Percentiles rank a stretch among this genome's conserved stretches.
phyloP scores from a whole-genome alignment of 1,284 basidiomycete species.

The Austroboletus novae-zelandiae region DNA sequence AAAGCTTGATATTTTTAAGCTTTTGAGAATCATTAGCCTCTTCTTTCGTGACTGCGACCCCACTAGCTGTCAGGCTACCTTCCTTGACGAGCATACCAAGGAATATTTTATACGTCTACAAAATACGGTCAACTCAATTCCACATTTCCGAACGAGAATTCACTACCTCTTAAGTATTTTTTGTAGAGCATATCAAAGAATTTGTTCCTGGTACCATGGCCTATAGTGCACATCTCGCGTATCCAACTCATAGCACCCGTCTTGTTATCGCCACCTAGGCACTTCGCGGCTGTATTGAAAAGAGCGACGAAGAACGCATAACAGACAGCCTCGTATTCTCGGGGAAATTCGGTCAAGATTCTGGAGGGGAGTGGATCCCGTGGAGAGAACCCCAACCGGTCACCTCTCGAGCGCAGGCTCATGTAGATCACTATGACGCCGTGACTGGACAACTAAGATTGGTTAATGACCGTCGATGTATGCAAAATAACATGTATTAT shows the following conservation, averaged over 20 bases:
- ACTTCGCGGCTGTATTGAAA: conserved; percentile 6
- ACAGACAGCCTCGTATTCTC: neutral
- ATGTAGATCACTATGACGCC: conserved; percentile 18
- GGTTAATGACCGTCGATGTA: neutral
- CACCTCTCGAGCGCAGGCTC: conserved; percentile 9
- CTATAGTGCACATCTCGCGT: neutral
- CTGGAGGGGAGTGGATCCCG: conserved; percentile 9
- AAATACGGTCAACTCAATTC: too few species aligned
- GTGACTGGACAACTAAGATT: conserved; percentile 10
- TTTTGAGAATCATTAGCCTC: too few species aligned
- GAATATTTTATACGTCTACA: too few species aligned
- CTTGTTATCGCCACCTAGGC: neutral
- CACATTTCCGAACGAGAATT: too few species aligned
- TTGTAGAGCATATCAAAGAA: too few species aligned
- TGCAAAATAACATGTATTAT: neutral
- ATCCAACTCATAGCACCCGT: neutral
- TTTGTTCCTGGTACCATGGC: neutral
- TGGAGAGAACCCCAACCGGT: conserved; percentile 4
- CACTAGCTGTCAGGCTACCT: too few species aligned
- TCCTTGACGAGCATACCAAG: too few species aligned
- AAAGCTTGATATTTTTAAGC: too few species aligned
- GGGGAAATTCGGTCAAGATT: conserved; percentile 8
- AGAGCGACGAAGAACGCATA: conserved; percentile 12
- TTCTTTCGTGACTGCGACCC: too few species aligned
- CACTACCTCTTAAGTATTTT: too few species aligned